Conservation (phyloP, 108 stramenopile species). For the Pseudonitzschia pungens region DNA sequence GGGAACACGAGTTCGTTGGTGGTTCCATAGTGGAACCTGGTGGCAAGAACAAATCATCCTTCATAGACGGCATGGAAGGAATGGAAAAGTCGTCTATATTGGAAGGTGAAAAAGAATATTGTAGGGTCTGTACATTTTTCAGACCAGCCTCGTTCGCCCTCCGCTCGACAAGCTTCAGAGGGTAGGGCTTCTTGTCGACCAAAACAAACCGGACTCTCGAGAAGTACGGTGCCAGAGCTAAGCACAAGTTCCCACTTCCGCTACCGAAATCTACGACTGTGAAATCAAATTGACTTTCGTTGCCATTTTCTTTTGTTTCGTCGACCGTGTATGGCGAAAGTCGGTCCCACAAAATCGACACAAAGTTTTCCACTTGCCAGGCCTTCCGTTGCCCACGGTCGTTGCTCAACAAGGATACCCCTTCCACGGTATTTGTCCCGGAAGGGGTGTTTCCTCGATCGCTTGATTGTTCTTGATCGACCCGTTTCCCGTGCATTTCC, state of each 20-base stretch:
- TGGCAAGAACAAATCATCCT: neutral
- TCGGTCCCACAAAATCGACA: slow-evolving; percentile 5
- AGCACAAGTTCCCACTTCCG: slow-evolving; percentile 40
- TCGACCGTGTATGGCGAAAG: neutral
- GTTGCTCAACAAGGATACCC: slow-evolving; percentile 25
- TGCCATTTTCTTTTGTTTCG: neutral
- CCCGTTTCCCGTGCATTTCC: slow-evolving; percentile 20
- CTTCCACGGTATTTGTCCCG: neutral
- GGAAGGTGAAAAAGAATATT: slow-evolving; percentile 26
- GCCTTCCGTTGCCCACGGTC: slow-evolving; percentile 37
- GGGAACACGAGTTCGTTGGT: neutral
- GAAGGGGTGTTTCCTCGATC: neutral
- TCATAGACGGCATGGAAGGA: slow-evolving; percentile 8
- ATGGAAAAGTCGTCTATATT: slow-evolving; percentile 26
- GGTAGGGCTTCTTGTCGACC: slow-evolving; percentile 32
- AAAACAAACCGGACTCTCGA: slow-evolving; percentile 30
- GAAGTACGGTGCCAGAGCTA: slow-evolving; percentile 38
- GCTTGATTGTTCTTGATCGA: neutral
- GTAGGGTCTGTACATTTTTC: slow-evolving; percentile 24
- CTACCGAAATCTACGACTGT: slow-evolving; percentile 37
- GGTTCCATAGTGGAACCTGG: neutral
- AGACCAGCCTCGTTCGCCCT: slow-evolving; percentile 18
- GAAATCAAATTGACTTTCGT: neutral
- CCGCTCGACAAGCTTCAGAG: slow-evolving; percentile 19
- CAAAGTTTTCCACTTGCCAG: slow-evolving; percentile 44